Base-by-base conservation (phyloP, 179 eudicot species). In the Amaranthus tricolor region DNA sequence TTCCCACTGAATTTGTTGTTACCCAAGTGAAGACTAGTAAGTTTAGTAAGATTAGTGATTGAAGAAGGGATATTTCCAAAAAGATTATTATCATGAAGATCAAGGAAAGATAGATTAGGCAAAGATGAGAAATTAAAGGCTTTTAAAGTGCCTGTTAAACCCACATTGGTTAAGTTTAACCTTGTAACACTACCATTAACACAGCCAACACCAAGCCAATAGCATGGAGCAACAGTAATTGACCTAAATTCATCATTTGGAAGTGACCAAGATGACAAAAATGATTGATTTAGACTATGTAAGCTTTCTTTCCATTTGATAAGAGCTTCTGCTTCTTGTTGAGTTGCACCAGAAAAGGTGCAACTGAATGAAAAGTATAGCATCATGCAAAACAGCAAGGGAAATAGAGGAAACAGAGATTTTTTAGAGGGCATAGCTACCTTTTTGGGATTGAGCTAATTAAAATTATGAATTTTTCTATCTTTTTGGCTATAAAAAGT, bases 171-270 rank as follows among this genome's bases (percentile, higher is more conserved):
- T 45, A 85, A 85, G 76, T 89, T 85, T 74, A 89, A 76, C 52
- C 73, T 58, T 0, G 66, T 49, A 1, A 89, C 83, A 49, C 78
- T 79, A 16, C 82, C 85, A 64, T 62, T 70, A 62, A 68, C 75
- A 72, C 89, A 87, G 10, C 79, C 73, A 11, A 88, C 79, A 12
- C 91, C 89, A 75, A 74, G 74, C 89, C 89, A 88, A 52, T 72
- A 62, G 77, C 91, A 88, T 48, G 86, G 89, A 54, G 75, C 45
- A 16, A 54, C 10, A 47, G 52, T 13, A 19, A 47, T 19, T 55
- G 74, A 43, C 21, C 71, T 69, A 19, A 44, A 40, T 15, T 11
- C 50, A 21, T 10, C n/a, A 16, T 71, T 45, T 16, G 70, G 73
- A 71, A 80, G 66, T 47, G 63, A 55, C 87, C 89, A 88, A 70